A percentile compares a stretch with the other conserved stretches of the same genome.
Evolutionary conservation across 2,329 filamentous ascomycete species (phyloP).

Genomic region (Cercospora zeina): DNA sequence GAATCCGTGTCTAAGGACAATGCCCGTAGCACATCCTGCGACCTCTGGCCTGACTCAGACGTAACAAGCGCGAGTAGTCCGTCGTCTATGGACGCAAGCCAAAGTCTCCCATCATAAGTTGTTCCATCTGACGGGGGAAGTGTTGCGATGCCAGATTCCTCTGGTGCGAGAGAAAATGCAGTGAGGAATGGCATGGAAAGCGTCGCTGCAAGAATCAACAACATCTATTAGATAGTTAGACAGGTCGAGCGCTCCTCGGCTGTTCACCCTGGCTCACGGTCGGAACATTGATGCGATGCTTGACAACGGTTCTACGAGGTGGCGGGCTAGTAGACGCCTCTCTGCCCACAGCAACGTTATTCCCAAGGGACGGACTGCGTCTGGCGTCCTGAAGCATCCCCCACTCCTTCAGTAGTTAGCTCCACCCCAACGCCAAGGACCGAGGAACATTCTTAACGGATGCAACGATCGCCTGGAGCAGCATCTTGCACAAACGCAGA

Average conservation of each 20-base stretch:
- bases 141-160: neutral
- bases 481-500: neutral
- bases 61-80: neutral
- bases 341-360: neutral
- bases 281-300: slow-evolving; percentile 12
- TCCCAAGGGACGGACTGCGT: neutral
- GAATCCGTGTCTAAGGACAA: neutral
- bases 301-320: neutral
- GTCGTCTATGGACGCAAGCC: neutral
- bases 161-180: neutral
- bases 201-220: neutral
- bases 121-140: neutral
- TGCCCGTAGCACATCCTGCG: neutral
- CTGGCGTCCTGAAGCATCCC: neutral
- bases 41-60: neutral
- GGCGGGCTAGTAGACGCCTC: slow-evolving; percentile 11
- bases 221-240: neutral
- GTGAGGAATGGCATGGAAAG: neutral
- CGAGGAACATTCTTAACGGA: slow-evolving; percentile 7
- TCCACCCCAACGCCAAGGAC: slow-evolving; percentile 9
- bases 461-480: neutral
- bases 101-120: neutral
- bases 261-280: neutral
- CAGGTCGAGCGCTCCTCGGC: neutral
- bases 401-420: neutral